phyloP scores from a whole-genome alignment of 371 early-diverging fungal genomes.

The Lichtheimia hyalospora region DNA sequence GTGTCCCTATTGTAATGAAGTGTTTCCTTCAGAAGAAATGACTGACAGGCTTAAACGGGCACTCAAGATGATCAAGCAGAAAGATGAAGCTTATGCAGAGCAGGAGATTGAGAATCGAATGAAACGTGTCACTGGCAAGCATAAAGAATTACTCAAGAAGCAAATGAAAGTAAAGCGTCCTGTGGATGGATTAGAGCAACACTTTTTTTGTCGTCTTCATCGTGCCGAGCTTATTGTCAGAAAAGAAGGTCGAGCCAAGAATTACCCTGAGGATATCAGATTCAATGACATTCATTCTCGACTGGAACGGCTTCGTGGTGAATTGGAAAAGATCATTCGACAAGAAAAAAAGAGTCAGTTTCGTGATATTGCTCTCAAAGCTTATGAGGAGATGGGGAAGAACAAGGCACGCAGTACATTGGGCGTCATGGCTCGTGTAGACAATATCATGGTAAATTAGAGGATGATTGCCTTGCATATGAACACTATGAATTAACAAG shows the following conservation, averaged over 20 bases:
- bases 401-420: slow-evolving; percentile 50
- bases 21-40: background rate
- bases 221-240: slow-evolving; percentile 39
- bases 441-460: slow-evolving; percentile 28
- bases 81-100: slow-evolving; percentile 16
- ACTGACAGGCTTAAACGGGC: slow-evolving; percentile 10
- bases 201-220: slow-evolving; percentile 56
- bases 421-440: slow-evolving; percentile 39
- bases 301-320: slow-evolving; percentile 19
- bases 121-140: slow-evolving; percentile 5
- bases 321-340: slow-evolving; percentile 41
- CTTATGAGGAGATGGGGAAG: slow-evolving; percentile 41
- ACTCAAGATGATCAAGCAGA: slow-evolving; percentile 13
- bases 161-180: slow-evolving; percentile 7
- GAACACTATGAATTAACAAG: background rate
- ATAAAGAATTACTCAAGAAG: slow-evolving; percentile 6
- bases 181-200: slow-evolving; percentile 18
- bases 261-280: slow-evolving; percentile 46
- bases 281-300: slow-evolving; percentile 36
- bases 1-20: slow-evolving; percentile 9
- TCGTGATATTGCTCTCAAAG: slow-evolving; percentile 28
- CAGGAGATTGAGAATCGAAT: slow-evolving; percentile 4
- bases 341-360: slow-evolving; percentile 29
- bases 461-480: background rate
- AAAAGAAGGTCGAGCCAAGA: slow-evolving; percentile 34